Conservation (phyloP, 2,329 filamentous ascomycete species). For the Verticillium albo-atrum region DNA sequence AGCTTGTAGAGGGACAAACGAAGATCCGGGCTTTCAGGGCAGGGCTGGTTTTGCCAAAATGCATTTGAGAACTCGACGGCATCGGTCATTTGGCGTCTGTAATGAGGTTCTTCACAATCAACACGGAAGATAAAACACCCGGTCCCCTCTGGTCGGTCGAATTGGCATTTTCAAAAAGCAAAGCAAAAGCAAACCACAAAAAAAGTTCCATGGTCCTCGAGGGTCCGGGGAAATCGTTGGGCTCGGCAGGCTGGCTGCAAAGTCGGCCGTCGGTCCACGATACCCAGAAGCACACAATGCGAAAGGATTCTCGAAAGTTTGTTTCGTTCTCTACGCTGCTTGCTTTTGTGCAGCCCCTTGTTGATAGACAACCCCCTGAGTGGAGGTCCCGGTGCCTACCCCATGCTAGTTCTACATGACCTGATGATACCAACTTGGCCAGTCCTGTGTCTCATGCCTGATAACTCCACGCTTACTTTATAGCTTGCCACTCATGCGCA, state of each 20-base stretch:
- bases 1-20: neutral
- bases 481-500: neutral
- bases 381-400: neutral
- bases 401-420: neutral
- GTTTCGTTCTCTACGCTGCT: neutral
- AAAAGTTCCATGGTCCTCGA: neutral
- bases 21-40: conserved; percentile 10
- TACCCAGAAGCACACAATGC: neutral
- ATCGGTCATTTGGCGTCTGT: conserved; percentile 61
- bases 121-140: conserved; percentile 1
- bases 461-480: neutral
- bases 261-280: neutral
- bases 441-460: neutral
- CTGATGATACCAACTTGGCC: neutral
- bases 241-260: neutral
- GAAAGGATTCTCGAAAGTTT: neutral
- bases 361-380: neutral
- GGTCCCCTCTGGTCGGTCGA: neutral
- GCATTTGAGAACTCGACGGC: conserved; percentile 61
- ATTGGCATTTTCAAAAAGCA: neutral
- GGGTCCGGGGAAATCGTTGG: neutral
- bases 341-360: neutral
- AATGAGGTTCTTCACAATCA: conserved; percentile 53
- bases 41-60: conserved; percentile 57
- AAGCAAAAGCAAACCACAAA: conserved; percentile 11